A percentile compares a stretch with the other conserved stretches of the same genome.
Conservation (phyloP, 2,329 filamentous ascomycete species). For the Pseudocercospora fuligena region DNA sequence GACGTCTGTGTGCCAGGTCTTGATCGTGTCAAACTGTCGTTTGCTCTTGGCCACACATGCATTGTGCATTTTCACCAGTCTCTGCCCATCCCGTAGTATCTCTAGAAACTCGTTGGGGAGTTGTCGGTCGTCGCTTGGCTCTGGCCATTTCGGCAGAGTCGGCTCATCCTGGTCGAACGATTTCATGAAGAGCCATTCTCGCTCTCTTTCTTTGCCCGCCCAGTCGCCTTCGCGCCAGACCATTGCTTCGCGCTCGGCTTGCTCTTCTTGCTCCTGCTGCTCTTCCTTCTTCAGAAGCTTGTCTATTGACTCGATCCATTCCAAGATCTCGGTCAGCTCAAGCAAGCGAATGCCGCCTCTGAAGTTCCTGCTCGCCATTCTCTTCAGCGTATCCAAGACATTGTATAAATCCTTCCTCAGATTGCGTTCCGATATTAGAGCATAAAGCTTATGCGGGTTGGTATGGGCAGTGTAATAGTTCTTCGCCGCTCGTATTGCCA, state of each 20-base stretch:
- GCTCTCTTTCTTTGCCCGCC: constrained; percentile 72
- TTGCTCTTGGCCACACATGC: constrained; percentile 82
- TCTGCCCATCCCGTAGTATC: constrained; percentile 76
- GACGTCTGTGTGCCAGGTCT: constrained; percentile 87
- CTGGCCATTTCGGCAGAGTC: constrained; percentile 71
- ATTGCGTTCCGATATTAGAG: constrained; percentile 84
- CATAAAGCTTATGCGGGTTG: constrained; percentile 79
- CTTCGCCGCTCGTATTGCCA: constrained; percentile 94
- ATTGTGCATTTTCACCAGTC: constrained; percentile 88
- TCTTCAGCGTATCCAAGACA: constrained; percentile 88
- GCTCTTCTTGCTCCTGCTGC: constrained; percentile 74
- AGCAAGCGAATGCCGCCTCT: constrained; percentile 77
- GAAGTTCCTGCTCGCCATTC: constrained; percentile 88
- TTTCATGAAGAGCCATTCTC: constrained; percentile 79
- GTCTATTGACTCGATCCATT: constrained; percentile 80
- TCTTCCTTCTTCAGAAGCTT: constrained; percentile 78
- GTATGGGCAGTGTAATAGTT: constrained; percentile 96
- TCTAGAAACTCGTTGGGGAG: constrained; percentile 69
- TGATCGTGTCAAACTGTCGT: constrained; percentile 86
- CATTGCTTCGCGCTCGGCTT: constrained; percentile 72
- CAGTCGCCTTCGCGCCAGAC: constrained; percentile 79
- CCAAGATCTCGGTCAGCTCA: constrained; percentile 75
- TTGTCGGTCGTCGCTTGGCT: constrained; percentile 37
- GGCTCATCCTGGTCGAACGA: constrained; percentile 70
- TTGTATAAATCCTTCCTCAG: constrained; percentile 82